Percentiles rank a stretch among this genome's conserved stretches.
phyloP scores from a whole-genome alignment of 108 stramenopile species.

The Epithemia pelagica region DNA sequence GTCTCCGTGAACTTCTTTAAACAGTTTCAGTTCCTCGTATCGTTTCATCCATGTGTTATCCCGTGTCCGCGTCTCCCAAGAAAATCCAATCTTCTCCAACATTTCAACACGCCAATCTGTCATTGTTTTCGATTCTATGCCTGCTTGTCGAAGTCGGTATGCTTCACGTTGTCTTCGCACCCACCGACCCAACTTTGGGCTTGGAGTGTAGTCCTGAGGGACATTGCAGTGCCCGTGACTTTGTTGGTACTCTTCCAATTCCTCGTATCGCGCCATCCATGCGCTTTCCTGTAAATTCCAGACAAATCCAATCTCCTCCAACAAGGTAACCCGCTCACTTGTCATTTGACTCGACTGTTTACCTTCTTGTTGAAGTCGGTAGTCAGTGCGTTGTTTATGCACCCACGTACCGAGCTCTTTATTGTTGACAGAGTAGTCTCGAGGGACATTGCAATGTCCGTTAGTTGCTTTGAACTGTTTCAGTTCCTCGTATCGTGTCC shows the following conservation, averaged over 20 bases:
- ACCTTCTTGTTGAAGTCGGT: constrained; percentile 26
- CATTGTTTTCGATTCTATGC: constrained; percentile 22
- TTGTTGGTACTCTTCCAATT: constrained; percentile 30
- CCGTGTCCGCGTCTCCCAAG: constrained; percentile 34
- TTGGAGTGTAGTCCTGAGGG: constrained; percentile 38
- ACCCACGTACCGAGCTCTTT: constrained; percentile 37
- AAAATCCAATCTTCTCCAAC: constrained; percentile 34
- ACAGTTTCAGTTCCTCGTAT: constrained; percentile 34
- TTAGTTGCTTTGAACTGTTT: constrained; percentile 2
- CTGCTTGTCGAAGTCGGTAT: constrained; percentile 28
- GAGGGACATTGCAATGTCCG: constrained; percentile 9
- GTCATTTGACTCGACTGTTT: constrained; percentile 35
- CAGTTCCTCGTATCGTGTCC: constrained; percentile 9
- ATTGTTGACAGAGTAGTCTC: constrained; percentile 8
- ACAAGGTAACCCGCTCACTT: constrained; percentile 25
- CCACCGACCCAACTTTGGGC: constrained; percentile 51
- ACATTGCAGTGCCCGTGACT: constrained; percentile 42
- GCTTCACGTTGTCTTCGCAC: constrained; percentile 52
- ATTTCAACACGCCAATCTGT: constrained; percentile 34
- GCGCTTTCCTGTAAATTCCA: constrained; percentile 28
- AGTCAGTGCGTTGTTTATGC: constrained; percentile 36
- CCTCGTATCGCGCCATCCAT: constrained; percentile 20
- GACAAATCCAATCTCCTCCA: constrained; percentile 38
- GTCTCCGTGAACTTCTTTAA: constrained; percentile 36
- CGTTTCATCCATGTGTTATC: constrained; percentile 39